phyloP scores from a whole-genome alignment of 2,329 filamentous ascomycete genomes.

The Colletotrichum kahawae region DNA sequence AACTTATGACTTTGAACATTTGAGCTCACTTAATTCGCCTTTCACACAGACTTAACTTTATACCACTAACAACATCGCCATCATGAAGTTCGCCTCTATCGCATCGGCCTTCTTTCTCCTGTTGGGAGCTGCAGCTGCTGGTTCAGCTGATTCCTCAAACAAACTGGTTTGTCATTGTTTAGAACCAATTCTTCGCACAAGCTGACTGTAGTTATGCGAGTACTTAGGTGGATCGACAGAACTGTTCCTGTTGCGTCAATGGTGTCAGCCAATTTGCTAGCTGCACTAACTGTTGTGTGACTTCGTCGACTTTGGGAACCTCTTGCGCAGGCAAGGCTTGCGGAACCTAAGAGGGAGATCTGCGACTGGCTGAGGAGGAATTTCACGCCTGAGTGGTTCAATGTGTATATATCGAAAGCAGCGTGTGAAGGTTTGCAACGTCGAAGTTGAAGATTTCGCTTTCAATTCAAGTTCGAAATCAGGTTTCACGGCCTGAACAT shows the following conservation, averaged over 20 bases:
- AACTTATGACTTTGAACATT: too few species aligned
- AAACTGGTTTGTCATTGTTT: rapidly evolving
- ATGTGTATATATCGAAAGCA: not conserved
- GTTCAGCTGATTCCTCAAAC: not conserved
- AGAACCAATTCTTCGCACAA: not conserved
- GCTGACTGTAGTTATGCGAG: not conserved
- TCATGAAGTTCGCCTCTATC: not conserved
- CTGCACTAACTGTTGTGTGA: not conserved
- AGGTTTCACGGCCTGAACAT: not conserved
- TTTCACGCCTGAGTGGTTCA: rapidly evolving
- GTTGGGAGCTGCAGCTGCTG: not conserved
- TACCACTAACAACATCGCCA: not conserved
- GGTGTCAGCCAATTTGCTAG: not conserved
- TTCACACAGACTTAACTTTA: too few species aligned
- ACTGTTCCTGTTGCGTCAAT: not conserved
- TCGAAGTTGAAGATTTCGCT: rapidly evolving
- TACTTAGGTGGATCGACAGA: not conserved
- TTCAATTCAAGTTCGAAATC: rapidly evolving
- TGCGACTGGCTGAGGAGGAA: not conserved
- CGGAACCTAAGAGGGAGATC: not conserved
- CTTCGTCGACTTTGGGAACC: not conserved
- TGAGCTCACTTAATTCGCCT: too few species aligned
- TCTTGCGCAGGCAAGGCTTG: not conserved
- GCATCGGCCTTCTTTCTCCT: not conserved
- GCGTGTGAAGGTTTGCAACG: rapidly evolving